Evolutionary conservation across 345 rosid genomes (phyloP).

Genomic region (Stellera chamaejasme): DNA sequence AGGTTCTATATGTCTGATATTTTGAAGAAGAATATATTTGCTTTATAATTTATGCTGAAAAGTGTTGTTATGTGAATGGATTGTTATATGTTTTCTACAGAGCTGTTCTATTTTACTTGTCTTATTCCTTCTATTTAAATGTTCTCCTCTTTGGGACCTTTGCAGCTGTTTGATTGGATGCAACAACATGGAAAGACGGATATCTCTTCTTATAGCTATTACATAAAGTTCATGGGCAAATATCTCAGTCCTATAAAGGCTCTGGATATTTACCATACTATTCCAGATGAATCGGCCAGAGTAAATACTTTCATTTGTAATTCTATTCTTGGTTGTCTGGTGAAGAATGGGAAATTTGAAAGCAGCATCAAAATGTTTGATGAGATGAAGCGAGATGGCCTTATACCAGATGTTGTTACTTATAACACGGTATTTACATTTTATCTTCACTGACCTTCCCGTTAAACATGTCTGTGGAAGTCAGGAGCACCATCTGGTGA

Average conservation of each 20-base stretch:
- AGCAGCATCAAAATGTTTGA: constrained; percentile 58
- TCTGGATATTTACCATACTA: constrained; percentile 56
- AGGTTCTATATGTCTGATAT: neutral
- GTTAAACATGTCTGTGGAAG: too few species aligned
- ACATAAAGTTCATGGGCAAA: constrained; percentile 58
- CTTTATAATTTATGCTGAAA: neutral
- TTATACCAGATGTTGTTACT: constrained; percentile 72
- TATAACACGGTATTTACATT: constrained; percentile 55
- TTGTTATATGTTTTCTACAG: neutral
- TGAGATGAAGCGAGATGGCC: constrained; percentile 85
- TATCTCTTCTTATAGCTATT: constrained; percentile 67
- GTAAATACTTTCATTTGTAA: constrained; percentile 72
- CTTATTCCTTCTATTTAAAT: constrained; percentile 1
- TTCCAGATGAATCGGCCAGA: constrained; percentile 54
- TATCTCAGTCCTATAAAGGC: constrained; percentile 54
- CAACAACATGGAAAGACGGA: constrained; percentile 55
- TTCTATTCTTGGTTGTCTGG: constrained; percentile 69
- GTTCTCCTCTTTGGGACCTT: constrained; percentile 10
- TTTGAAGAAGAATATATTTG: neutral
- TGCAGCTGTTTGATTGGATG: constrained; percentile 94
- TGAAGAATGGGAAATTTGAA: constrained; percentile 62
- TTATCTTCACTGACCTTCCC: too few species aligned
- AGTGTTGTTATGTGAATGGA: neutral
- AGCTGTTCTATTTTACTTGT: neutral
- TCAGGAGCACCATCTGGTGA: too few species aligned